Percentiles rank a stretch among this genome's conserved stretches.
Conservation (phyloP, 2,329 filamentous ascomycete genomes). For the Arthrobotrys sinensis region DNA sequence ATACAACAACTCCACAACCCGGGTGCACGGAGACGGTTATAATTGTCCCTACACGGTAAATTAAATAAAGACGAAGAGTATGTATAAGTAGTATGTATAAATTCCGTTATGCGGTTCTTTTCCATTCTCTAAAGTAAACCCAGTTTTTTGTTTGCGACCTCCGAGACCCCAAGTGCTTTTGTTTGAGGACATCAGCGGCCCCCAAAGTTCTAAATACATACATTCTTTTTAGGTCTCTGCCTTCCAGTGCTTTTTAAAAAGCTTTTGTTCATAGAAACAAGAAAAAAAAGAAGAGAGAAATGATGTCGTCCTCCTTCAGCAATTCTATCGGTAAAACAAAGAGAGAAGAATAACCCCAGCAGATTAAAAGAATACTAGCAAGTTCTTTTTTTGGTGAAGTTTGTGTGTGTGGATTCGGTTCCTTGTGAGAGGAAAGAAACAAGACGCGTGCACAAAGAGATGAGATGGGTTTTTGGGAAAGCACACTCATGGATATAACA, state of each 20-base stretch:
- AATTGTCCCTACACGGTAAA: not conserved
- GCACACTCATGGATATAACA: conserved; percentile 6
- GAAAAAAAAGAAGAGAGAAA: not conserved
- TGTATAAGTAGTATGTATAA: conserved; percentile 10
- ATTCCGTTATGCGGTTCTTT: conserved; percentile 7
- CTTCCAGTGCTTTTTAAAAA: conserved; percentile 19
- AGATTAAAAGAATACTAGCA: conserved; percentile 22
- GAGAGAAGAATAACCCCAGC: conserved; percentile 3
- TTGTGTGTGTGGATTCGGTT: conserved; percentile 5
- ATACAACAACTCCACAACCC: conserved; percentile 3
- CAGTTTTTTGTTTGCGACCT: not conserved
- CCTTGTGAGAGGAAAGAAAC: conserved; percentile 4
- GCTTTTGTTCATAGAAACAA: conserved; percentile 12
- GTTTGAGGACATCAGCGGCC: conserved; percentile 1
- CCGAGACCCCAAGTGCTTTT: conserved; percentile 5
- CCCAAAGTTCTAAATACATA: conserved; percentile 30
- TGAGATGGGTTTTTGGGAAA: conserved; percentile 22
- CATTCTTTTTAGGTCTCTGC: conserved; percentile 29
- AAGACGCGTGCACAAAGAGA: conserved; percentile 14
- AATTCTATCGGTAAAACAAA: conserved; percentile 24
- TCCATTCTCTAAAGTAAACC: conserved; percentile 1
- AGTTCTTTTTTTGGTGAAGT: conserved; percentile 20
- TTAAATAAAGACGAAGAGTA: not conserved
- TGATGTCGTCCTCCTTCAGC: not conserved
- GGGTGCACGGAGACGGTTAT: conserved; percentile 13